Conservation (phyloP, 495 filamentous ascomycete species). For the Bryoglossum gracile region DNA sequence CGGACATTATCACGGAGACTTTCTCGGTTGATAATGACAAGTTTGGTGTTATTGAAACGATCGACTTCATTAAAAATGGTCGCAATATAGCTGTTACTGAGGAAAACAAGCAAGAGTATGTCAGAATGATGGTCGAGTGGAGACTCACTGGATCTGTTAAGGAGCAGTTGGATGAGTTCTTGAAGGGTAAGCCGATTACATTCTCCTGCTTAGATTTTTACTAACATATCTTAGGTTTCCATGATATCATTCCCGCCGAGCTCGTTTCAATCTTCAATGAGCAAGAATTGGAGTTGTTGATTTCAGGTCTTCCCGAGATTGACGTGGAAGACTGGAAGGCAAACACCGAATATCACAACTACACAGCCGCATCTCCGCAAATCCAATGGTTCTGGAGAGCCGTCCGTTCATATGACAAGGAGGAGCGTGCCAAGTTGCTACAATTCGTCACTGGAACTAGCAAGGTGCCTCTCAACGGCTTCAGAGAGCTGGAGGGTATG, state of each 20-base stretch:
- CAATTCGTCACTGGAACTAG: slow-evolving; percentile 98
- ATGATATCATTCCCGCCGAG: slow-evolving; percentile 93
- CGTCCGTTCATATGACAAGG: slow-evolving; percentile 96
- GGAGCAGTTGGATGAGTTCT: slow-evolving; percentile 91
- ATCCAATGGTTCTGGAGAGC: slow-evolving; percentile 99
- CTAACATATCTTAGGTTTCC: slow-evolving; percentile 59
- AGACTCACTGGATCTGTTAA: slow-evolving; percentile 84
- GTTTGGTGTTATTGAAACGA: slow-evolving; percentile 80
- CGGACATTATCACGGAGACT: slow-evolving; percentile 96
- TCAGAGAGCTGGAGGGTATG: slow-evolving; percentile 99
- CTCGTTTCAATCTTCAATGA: slow-evolving; percentile 98
- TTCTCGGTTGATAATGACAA: slow-evolving; percentile 90
- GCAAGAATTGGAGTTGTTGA: slow-evolving; percentile 92
- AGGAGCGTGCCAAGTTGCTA: slow-evolving; percentile 93
- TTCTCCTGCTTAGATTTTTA: neutral
- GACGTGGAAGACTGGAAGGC: slow-evolving; percentile 99
- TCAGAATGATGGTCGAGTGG: slow-evolving; percentile 89
- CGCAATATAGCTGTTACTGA: slow-evolving; percentile 91
- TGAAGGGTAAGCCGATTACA: slow-evolving; percentile 58
- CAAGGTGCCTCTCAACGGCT: slow-evolving; percentile 97
- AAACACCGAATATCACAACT: slow-evolving; percentile 98
- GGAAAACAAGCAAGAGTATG: slow-evolving; percentile 97
- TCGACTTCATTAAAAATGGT: slow-evolving; percentile 82
- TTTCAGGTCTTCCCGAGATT: slow-evolving; percentile 94
- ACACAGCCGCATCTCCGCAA: slow-evolving; percentile 86